These are phyloP conservation scores for Penicillium frequentans DNA, from an alignment of 2,329 filamentous ascomycete species.

Conservation along the genomic window DNA sequence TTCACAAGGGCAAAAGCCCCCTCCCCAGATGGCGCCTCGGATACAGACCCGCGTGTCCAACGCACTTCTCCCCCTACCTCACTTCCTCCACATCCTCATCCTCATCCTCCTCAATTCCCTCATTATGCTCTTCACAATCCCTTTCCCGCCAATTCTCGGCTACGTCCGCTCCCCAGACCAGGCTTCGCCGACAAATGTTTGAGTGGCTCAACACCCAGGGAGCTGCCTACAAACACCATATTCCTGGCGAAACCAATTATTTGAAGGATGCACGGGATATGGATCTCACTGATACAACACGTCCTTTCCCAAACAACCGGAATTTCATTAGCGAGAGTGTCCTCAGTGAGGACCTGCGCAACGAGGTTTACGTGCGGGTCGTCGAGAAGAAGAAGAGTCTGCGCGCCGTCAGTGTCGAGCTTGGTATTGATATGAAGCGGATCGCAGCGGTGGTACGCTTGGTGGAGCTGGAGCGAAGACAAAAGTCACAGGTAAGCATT, in stretches of 20 bases:
- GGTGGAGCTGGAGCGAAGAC: conserved; percentile 81
- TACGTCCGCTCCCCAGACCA: conserved; percentile 43
- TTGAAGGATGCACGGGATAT: conserved; percentile 18
- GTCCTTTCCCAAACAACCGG: conserved; percentile 73
- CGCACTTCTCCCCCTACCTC: conserved; percentile 34
- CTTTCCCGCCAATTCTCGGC: conserved; percentile 34
- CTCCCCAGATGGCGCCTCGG: conserved; percentile 40
- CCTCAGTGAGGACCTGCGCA: conserved; percentile 69
- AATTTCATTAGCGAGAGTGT: conserved; percentile 71
- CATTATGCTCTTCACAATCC: conserved; percentile 19
- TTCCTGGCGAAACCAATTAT: conserved; percentile 35
- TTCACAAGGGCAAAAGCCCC: conserved; percentile 2
- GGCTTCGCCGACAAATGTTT: conserved; percentile 57
- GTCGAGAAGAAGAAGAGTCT: conserved; percentile 66
- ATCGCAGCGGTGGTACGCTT: conserved; percentile 83
- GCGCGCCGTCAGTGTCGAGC: conserved; percentile 73
- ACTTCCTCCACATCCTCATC: conserved; percentile 29
- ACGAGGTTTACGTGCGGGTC: conserved; percentile 71
- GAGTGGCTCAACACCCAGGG: conserved; percentile 54
- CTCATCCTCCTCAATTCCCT: conserved; percentile 15
- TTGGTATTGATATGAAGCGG: conserved; percentile 77
- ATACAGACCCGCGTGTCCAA: conserved; percentile 38
- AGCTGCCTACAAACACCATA: conserved; percentile 30
- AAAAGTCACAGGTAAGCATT: conserved; percentile 68
- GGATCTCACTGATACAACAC: conserved; percentile 23